These are phyloP conservation scores for Royoungia palumana DNA, from an alignment of 768 basidiomycete species.

Conservation along the genomic window DNA sequence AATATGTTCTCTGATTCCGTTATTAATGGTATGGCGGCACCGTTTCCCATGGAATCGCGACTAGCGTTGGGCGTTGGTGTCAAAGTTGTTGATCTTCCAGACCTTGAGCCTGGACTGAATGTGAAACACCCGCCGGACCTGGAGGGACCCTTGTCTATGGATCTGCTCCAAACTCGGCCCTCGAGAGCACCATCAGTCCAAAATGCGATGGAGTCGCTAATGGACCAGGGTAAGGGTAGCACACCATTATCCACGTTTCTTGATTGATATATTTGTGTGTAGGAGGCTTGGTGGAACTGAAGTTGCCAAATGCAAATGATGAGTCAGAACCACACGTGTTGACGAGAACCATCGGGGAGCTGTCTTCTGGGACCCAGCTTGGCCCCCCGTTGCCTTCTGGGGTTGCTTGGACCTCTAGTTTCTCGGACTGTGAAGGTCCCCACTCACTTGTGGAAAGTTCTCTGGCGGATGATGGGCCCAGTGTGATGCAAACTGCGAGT, in stretches of 20 bases:
- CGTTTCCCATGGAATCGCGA: slow-evolving; percentile 1
- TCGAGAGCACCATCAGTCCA: slow-evolving; percentile 3
- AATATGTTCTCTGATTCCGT: slow-evolving; percentile 2
- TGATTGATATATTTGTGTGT: neutral
- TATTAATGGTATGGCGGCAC: slow-evolving; percentile 6
- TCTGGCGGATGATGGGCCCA: slow-evolving; percentile 1
- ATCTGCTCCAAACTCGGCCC: slow-evolving; percentile 19
- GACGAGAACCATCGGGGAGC: slow-evolving; percentile 43
- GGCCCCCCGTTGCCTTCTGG: slow-evolving; percentile 18
- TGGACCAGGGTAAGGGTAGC: slow-evolving; percentile 54
- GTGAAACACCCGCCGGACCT: slow-evolving; percentile 22
- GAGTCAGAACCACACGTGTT: slow-evolving; percentile 31
- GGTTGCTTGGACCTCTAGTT: neutral
- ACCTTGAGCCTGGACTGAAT: slow-evolving; percentile 20
- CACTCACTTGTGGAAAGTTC: neutral
- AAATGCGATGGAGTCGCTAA: slow-evolving; percentile 59
- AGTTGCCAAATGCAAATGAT: slow-evolving; percentile 39
- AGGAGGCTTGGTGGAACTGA: slow-evolving; percentile 61
- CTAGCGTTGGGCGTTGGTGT: slow-evolving; percentile 66
- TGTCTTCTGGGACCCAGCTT: slow-evolving; percentile 37
- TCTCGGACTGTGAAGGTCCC: neutral
- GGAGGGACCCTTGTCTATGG: slow-evolving; percentile 26
- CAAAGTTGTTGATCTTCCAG: slow-evolving; percentile 38
- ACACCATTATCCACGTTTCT: neutral
- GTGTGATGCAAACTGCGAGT: slow-evolving; percentile 5